These are phyloP conservation scores for Esteya vermicola DNA, from an alignment of 2,329 filamentous ascomycete species.

Conservation along the genomic window DNA sequence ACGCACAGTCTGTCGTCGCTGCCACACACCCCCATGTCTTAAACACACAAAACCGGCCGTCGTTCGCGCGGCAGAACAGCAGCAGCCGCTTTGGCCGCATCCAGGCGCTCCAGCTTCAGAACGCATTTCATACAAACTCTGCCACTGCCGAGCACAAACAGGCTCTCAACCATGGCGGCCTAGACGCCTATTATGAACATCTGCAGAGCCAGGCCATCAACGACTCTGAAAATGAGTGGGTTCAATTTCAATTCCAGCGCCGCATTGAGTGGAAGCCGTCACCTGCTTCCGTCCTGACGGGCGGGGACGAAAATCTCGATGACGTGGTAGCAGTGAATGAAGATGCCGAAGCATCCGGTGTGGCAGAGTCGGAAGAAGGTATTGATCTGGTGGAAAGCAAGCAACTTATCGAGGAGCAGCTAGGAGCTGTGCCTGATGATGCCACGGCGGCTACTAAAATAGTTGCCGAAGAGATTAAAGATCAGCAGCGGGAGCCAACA, in stretches of 20 bases:
- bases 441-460: not conserved
- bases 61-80: constrained; percentile 45
- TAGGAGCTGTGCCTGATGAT: not conserved
- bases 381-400: too few species aligned
- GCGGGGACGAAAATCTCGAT: constrained; percentile 19
- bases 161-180: constrained; percentile 40
- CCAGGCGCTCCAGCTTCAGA: constrained; percentile 54
- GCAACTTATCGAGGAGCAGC: too few species aligned
- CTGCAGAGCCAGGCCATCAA: constrained; percentile 64
- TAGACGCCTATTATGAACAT: constrained; percentile 87
- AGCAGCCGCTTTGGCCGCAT: constrained; percentile 39
- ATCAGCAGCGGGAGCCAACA: not conserved
- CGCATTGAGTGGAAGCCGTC: constrained; percentile 76
- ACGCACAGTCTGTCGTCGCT: constrained; percentile 94
- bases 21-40: constrained; percentile 68
- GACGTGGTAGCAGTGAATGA: constrained; percentile 17
- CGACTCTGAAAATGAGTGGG: constrained; percentile 67
- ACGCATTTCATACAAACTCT: constrained; percentile 54
- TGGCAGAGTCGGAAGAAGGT: constrained; percentile 4
- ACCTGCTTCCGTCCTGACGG: constrained; percentile 38
- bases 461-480: not conserved
- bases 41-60: constrained; percentile 57
- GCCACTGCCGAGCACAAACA: constrained; percentile 43
- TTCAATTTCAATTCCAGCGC: constrained; percentile 78
- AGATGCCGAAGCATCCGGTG: constrained; percentile 17